Percentiles rank a stretch among this genome's conserved stretches.
Conservation (phyloP, 2,329 filamentous ascomycete genomes). For the Metarhizium sp. region DNA sequence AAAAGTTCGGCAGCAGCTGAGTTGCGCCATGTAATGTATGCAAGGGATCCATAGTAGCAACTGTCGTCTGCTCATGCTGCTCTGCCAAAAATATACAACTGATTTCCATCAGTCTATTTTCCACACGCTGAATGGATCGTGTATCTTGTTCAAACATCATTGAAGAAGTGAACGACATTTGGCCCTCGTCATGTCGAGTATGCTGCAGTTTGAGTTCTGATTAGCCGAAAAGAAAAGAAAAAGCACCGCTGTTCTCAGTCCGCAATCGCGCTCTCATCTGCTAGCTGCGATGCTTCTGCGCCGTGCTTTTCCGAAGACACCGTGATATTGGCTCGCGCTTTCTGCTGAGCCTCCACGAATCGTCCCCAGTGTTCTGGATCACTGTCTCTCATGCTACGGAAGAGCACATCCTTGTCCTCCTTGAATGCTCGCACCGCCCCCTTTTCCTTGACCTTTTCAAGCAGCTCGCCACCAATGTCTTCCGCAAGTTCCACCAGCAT, state of each 20-base stretch:
- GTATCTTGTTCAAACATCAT: too few species aligned
- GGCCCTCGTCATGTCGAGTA: too few species aligned
- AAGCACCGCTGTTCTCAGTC: slow-evolving; percentile 19
- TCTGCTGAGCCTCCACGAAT: slow-evolving; percentile 53
- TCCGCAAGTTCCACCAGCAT: slow-evolving; percentile 55
- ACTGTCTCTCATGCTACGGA: slow-evolving; percentile 41
- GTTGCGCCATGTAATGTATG: too few species aligned
- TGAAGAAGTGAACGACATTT: too few species aligned
- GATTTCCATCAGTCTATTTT: too few species aligned
- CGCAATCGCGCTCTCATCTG: slow-evolving; percentile 32
- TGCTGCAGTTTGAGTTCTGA: too few species aligned
- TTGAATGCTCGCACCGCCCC: slow-evolving; percentile 54
- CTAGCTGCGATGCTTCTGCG: slow-evolving; percentile 9
- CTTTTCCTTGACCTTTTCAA: slow-evolving; percentile 44
- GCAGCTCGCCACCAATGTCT: slow-evolving; percentile 49
- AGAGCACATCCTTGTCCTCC: slow-evolving; percentile 43
- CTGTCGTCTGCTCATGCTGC: too few species aligned
- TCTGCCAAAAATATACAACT: too few species aligned
- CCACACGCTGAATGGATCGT: too few species aligned
- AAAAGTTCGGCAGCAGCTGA: too few species aligned
- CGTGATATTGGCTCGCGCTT: slow-evolving; percentile 44
- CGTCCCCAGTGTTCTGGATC: slow-evolving; percentile 58
- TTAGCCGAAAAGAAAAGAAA: too few species aligned
- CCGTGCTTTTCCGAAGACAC: slow-evolving; percentile 16
- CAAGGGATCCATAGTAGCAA: too few species aligned